phyloP scores from a whole-genome alignment of 352 stramenopile species.

The Phytophthora fragariae region DNA sequence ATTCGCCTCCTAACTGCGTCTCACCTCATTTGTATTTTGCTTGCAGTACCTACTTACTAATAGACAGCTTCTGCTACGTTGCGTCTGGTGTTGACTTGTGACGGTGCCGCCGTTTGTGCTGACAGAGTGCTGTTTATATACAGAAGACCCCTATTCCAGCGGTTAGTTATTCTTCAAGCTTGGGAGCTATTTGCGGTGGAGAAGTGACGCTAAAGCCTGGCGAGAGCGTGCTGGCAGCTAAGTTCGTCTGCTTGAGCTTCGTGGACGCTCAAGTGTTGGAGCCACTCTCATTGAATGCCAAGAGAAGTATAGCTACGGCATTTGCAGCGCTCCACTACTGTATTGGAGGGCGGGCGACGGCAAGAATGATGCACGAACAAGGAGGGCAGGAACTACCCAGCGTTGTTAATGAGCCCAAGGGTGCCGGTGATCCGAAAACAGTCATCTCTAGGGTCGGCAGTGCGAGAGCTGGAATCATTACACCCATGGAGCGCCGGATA shows the following conservation, averaged over 20 bases:
- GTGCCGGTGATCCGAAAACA: slow-evolving; percentile 1
- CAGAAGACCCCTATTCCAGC: not conserved
- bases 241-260: not conserved
- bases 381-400: slow-evolving; percentile 4
- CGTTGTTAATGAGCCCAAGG: slow-evolving; percentile 11
- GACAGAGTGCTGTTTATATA: not conserved
- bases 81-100: not conserved
- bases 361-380: slow-evolving; percentile 8
- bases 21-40: slow-evolving; percentile 21
- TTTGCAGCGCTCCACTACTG: not conserved
- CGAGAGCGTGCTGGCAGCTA: not conserved
- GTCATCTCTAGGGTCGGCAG: slow-evolving; percentile 18
- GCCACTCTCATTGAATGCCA: not conserved
- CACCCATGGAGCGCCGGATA: slow-evolving; percentile 18
- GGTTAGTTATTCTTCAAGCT: no score
- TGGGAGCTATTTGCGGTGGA: not conserved
- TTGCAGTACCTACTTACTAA: slow-evolving; percentile 30
- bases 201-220: not conserved
- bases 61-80: slow-evolving; percentile 29
- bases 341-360: not conserved
- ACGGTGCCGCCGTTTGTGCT: not conserved
- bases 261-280: not conserved
- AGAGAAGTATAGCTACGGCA: not conserved
- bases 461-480: slow-evolving; percentile 23
- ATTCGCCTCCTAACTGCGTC: not conserved